These are phyloP conservation scores for Beauveria asiatica DNA, from an alignment of 2,329 filamentous ascomycete species.

Conservation along the genomic window DNA sequence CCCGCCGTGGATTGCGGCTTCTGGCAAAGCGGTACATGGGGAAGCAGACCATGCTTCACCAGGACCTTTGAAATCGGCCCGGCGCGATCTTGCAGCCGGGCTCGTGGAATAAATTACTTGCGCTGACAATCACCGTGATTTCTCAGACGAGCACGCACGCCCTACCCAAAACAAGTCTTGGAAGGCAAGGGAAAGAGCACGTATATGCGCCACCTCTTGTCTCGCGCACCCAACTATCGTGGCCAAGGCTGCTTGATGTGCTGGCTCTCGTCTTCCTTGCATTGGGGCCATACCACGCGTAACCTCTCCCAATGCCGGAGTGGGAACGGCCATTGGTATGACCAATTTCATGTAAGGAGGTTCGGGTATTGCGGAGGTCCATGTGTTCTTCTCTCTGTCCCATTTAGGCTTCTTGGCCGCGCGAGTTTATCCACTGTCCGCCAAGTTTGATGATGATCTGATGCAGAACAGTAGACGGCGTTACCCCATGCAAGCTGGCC, in stretches of 20 bases:
- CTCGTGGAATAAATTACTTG: neutral
- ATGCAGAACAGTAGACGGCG: neutral
- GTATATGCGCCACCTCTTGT: neutral
- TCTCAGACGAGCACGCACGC: neutral
- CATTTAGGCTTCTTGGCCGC: neutral
- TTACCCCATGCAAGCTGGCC: neutral
- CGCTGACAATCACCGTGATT: neutral
- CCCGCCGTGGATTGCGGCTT: neutral
- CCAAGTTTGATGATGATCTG: neutral
- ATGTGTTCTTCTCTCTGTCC: neutral
- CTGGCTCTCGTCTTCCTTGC: neutral
- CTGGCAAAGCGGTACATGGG: neutral
- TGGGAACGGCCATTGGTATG: neutral
- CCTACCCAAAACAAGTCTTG: neutral
- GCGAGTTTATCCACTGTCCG: neutral
- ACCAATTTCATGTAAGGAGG: neutral
- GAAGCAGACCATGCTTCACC: neutral
- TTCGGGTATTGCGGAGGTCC: neutral
- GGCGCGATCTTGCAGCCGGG: neutral
- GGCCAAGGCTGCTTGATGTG: neutral
- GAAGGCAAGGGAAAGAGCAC: neutral
- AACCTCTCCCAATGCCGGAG: neutral
- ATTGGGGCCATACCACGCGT: neutral
- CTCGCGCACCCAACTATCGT: neutral
- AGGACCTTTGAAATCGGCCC: neutral